Conservation (phyloP, 2,329 filamentous ascomycete species). For the Ceratocystis ficicola region DNA sequence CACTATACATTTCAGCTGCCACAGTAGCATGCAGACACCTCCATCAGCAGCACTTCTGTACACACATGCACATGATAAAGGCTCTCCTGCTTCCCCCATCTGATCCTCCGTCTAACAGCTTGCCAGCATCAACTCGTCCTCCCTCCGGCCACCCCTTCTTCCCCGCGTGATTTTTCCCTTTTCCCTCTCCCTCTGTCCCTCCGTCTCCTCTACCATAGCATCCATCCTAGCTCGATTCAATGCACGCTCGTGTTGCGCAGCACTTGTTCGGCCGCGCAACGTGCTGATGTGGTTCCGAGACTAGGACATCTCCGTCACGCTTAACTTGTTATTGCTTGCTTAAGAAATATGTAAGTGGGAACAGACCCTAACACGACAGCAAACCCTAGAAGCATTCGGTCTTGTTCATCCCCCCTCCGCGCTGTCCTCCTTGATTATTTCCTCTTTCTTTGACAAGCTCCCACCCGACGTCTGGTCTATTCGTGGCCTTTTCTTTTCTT, state of each 20-base stretch:
- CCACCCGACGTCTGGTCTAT: too few species aligned
- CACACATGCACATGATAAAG: not conserved
- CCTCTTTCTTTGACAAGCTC: too few species aligned
- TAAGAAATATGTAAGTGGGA: not conserved
- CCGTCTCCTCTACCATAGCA: not conserved
- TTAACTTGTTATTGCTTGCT: too few species aligned
- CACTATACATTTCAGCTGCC: not conserved
- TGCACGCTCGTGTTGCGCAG: not conserved
- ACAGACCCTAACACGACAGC: not conserved
- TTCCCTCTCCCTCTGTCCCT: not conserved
- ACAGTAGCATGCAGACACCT: not conserved
- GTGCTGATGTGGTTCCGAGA: not conserved
- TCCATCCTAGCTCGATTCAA: not conserved
- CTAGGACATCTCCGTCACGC: too few species aligned
- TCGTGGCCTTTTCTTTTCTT: too few species aligned
- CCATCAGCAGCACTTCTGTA: not conserved
- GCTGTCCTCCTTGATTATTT: too few species aligned
- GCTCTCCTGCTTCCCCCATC: too few species aligned
- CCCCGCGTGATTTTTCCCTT: not conserved
- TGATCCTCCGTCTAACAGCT: too few species aligned
- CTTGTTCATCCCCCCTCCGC: too few species aligned
- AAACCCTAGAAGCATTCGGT: too few species aligned
- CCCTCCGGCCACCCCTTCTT: not conserved
- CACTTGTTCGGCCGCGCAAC: not conserved
- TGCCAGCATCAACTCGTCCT: too few species aligned